Evolutionary conservation across 768 basidiomycete species (phyloP).

Genomic region (Leucocoprinus sp.): DNA sequence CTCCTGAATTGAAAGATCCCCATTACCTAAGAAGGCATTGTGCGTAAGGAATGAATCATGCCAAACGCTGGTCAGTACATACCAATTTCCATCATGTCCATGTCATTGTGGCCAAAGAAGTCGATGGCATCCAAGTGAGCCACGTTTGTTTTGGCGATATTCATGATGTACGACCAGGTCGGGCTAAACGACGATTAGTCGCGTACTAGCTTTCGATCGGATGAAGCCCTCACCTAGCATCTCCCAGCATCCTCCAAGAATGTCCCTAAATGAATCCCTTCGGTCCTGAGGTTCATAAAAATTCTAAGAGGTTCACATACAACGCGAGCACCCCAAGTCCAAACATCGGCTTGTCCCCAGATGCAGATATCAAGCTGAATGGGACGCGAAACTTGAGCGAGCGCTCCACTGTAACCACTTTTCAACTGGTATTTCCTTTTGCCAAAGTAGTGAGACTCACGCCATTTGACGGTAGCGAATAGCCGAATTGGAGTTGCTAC

Average conservation of each 20-base stretch:
- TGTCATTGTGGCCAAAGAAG: constrained; percentile 11
- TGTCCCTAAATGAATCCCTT: constrained; percentile 29
- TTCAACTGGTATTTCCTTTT: background rate
- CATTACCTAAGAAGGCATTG: constrained; percentile 29
- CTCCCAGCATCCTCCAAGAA: constrained; percentile 46
- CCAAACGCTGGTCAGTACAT: background rate
- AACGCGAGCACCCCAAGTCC: constrained; percentile 51
- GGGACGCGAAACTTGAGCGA: constrained; percentile 34
- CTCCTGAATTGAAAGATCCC: constrained; percentile 38
- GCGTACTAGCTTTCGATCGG: background rate
- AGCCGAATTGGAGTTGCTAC: constrained; percentile 49
- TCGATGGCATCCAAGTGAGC: constrained; percentile 12
- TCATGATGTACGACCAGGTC: constrained; percentile 42
- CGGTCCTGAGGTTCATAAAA: background rate
- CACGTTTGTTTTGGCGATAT: constrained; percentile 36
- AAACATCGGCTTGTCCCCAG: constrained; percentile 48
- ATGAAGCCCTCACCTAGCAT: constrained; percentile 26
- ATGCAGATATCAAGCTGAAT: constrained; percentile 45
- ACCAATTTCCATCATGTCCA: constrained; percentile 17
- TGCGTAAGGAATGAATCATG: background rate
- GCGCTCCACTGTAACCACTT: constrained; percentile 26
- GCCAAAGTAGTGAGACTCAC: constrained; percentile 20
- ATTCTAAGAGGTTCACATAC: constrained; percentile 16
- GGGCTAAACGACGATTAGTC: constrained; percentile 19
- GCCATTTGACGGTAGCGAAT: constrained; percentile 50